A percentile compares a stretch with the other conserved stretches of the same genome.
Evolutionary conservation across 129 eudicot species (phyloP).

Genomic region (Pulicaria dysenterica): DNA sequence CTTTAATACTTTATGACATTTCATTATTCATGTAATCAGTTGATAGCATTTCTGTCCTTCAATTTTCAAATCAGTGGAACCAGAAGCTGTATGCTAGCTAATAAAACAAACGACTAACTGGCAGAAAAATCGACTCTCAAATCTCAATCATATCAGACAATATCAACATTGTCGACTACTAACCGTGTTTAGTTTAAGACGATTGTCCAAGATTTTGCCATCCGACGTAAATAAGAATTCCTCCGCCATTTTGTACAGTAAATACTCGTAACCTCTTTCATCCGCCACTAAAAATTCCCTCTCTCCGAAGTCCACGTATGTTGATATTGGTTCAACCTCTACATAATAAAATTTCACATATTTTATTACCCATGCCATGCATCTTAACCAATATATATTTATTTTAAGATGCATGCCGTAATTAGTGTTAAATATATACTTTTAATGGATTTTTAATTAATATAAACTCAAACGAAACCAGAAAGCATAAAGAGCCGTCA

Average conservation of each 20-base stretch:
- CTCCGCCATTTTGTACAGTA: slow-evolving; percentile 70
- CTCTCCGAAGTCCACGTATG: slow-evolving; percentile 87
- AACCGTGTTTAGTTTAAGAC: slow-evolving; percentile 83
- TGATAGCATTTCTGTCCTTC: slow-evolving; percentile 11
- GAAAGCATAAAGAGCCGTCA: not conserved
- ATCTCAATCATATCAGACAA: slow-evolving; percentile 23
- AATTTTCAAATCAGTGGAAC: slow-evolving; percentile 19
- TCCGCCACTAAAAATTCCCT: slow-evolving; percentile 85
- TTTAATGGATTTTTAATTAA: too few relatives aligned
- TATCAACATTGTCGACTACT: not conserved
- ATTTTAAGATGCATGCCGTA: not conserved
- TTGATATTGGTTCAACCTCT: slow-evolving; percentile 97
- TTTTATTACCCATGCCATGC: slow-evolving; percentile 9
- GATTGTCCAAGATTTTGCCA: slow-evolving; percentile 65
- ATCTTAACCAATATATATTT: slow-evolving; percentile 3
- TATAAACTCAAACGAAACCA: too few relatives aligned
- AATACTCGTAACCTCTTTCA: slow-evolving; percentile 81
- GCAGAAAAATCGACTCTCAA: slow-evolving; percentile 14
- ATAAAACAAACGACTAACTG: slow-evolving; percentile 33
- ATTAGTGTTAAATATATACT: too few relatives aligned
- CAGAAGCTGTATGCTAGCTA: slow-evolving; percentile 24
- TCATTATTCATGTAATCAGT: not conserved
- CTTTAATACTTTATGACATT: too few relatives aligned
- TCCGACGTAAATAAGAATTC: slow-evolving; percentile 57
- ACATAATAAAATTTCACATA: slow-evolving; percentile 22